These are phyloP conservation scores for Myriosclerotinia scirpicola DNA, from an alignment of 2,329 filamentous ascomycete species.

Conservation along the genomic window DNA sequence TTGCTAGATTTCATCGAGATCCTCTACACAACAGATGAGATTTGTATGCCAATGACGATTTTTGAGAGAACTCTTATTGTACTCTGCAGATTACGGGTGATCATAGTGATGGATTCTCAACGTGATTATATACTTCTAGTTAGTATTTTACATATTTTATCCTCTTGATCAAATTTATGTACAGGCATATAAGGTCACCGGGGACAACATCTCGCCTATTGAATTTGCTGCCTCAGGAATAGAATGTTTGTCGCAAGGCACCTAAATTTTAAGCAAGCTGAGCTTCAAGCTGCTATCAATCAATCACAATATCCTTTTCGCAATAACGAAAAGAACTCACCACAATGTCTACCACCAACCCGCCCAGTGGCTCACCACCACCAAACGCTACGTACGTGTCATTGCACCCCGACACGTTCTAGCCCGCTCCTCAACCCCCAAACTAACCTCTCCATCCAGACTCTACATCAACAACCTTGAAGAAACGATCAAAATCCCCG, in stretches of 20 bases:
- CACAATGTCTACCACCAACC: slow-evolving; percentile 12
- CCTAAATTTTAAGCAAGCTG: background rate
- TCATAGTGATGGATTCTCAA: background rate
- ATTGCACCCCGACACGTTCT: slow-evolving; percentile 67
- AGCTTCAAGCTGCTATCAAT: slow-evolving; percentile 10
- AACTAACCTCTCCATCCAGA: slow-evolving; percentile 48
- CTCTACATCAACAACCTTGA: slow-evolving; percentile 82
- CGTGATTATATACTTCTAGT: background rate
- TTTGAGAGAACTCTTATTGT: too few relatives aligned
- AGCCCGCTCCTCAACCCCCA: slow-evolving; percentile 25
- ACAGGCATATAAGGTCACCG: background rate
- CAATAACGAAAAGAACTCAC: background rate
- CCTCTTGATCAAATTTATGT: background rate
- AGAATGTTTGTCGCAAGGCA: background rate
- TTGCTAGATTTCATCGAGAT: too few relatives aligned
- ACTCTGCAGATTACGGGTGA: background rate
- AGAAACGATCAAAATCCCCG: slow-evolving; percentile 82
- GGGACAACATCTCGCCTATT: background rate
- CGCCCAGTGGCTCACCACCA: slow-evolving; percentile 27
- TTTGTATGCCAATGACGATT: background rate
- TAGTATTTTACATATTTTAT: background rate
- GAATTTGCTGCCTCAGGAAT: background rate
- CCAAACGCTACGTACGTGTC: slow-evolving; percentile 70
- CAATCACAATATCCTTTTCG: background rate
- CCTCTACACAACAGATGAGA: background rate